These are phyloP conservation scores for Urochloa ruziziensis DNA, from an alignment of 176 grass and related monocot genomes.

Conservation along the genomic window DNA sequence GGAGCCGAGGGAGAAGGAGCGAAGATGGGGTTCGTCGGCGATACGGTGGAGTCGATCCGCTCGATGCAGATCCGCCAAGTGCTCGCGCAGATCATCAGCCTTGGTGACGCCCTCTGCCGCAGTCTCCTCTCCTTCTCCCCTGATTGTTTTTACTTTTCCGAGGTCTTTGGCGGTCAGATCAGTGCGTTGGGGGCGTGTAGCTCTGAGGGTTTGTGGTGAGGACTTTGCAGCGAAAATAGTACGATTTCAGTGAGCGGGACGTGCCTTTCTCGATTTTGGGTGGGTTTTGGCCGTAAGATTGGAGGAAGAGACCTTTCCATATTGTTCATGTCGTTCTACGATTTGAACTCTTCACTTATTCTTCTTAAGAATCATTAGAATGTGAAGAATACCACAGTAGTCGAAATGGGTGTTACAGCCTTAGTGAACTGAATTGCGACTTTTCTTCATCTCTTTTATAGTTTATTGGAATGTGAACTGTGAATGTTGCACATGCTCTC, in stretches of 20 bases:
- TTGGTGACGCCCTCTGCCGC: conserved; percentile 36
- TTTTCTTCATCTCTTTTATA: neutral
- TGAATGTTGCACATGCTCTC: neutral
- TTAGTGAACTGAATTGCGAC: neutral
- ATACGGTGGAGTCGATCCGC: conserved; percentile 64
- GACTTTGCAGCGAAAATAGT: neutral
- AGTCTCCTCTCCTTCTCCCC: neutral
- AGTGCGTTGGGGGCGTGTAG: neutral
- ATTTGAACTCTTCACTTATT: neutral
- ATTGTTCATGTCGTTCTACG: neutral
- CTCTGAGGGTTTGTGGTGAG: neutral
- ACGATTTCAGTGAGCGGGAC: neutral
- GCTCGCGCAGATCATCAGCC: conserved; percentile 65
- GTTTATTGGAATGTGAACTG: neutral
- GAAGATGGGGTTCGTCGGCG: conserved; percentile 56
- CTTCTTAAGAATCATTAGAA: neutral
- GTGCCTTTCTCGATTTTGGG: neutral
- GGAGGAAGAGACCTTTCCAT: neutral
- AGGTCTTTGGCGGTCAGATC: neutral
- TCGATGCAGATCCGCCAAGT: conserved; percentile 70
- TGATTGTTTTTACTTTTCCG: neutral
- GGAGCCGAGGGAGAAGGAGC: conserved; percentile 9
- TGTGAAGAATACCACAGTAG: neutral
- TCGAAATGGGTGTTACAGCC: neutral
- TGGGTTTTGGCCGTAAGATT: neutral